Evolutionary conservation across 148 eudicot species (phyloP).

Genomic region (Agrostemma githago): DNA sequence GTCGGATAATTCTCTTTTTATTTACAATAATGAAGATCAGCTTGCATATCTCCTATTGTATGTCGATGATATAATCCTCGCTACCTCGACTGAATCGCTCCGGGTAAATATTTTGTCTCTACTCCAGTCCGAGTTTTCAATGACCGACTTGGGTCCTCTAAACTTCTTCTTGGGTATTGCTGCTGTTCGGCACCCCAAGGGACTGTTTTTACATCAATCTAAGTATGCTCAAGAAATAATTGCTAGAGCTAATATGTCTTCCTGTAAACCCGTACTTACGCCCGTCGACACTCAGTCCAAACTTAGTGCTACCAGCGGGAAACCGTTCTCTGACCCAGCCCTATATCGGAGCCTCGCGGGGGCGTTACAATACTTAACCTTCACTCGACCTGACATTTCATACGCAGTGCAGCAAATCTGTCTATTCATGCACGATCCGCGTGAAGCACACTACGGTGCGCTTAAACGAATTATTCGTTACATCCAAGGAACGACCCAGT

Average conservation of each 20-base stretch:
- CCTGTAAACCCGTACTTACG: not conserved
- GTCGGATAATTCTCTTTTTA: no score
- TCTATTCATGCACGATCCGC: constrained; percentile 4
- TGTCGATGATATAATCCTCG: not conserved
- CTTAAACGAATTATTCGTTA: not conserved
- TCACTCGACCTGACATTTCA: not conserved
- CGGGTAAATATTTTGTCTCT: not conserved
- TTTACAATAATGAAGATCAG: no score
- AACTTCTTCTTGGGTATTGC: not conserved
- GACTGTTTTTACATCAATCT: not conserved
- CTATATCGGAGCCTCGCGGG: not conserved
- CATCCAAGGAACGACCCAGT: not conserved
- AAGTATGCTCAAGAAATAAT: not conserved
- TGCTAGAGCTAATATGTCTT: not conserved
- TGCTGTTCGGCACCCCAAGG: not conserved
- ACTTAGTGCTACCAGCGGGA: not conserved
- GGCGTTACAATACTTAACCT: not conserved
- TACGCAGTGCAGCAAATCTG: not conserved
- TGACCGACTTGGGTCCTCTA: not conserved
- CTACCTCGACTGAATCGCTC: not conserved
- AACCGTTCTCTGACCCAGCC: not conserved
- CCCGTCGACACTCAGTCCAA: not conserved
- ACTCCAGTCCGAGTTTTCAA: not conserved
- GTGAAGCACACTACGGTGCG: not conserved
- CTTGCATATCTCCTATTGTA: no score